Base-by-base conservation (phyloP, 768 basidiomycete species). In the Mycena capillaripes region DNA sequence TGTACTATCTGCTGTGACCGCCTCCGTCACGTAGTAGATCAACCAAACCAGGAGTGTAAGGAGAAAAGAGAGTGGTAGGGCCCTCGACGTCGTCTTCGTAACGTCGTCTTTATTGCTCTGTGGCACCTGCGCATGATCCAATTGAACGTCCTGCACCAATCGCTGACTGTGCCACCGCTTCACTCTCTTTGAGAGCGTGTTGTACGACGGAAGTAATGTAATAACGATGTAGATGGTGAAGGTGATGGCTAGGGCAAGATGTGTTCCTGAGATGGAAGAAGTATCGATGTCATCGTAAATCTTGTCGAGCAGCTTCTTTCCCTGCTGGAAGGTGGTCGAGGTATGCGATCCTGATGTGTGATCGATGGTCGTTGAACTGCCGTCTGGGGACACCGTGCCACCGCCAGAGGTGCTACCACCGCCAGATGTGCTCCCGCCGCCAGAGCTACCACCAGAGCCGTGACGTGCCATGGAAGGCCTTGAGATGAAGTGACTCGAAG, bases 221-320 rank as follows among this genome's bases (percentile, higher is more conserved):
- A 52, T 12, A 25, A 52, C 50, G n/a, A 11, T 52, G 50, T 52
- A 52, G 50, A 52, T 52, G 50, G 50, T 23, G n/a, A 52, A 52
- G 50, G 50, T 52, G 50, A 52, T 52, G 50, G 50, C 50, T 52
- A 52, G 50, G 50, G 50, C 50, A 52, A 52, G 50, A 52, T 52
- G 50, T 52, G 50, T 52, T 52, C 25, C 25, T 16, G 50, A 52
- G 50, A 52, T 52, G 50, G 50, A 52, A 52, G 50, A 52, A 23
- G 50, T 52, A 52, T 52, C 50, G 50, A 52, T 52, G 50, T 52
- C 50, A 52, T 52, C 50, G 50, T 52, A 52, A 52, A 52, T 52
- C 50, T 52, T 52, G 50, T 52, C 16, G 50, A 52, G 50, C 50
- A 52, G 50, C 50, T 52, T 52, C 50, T 52, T 52, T 29, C 5